Evolutionary conservation across 2,329 filamentous ascomycete species (phyloP).

Genomic region (Myriosclerotinia scirpicola): DNA sequence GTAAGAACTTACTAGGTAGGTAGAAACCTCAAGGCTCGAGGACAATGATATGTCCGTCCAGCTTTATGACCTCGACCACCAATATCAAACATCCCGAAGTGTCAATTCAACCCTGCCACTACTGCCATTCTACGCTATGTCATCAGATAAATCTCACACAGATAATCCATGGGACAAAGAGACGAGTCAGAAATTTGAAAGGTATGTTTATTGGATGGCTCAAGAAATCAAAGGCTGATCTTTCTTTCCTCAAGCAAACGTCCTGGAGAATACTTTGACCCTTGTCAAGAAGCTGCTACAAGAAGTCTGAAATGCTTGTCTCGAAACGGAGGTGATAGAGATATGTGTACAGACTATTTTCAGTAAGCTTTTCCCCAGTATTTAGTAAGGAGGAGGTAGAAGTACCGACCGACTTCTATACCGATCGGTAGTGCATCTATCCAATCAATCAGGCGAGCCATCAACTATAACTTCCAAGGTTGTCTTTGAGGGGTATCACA

Average conservation of each 20-base stretch:
- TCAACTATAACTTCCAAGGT: background rate
- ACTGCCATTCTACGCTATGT: conserved; percentile 28
- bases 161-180: conserved; percentile 55
- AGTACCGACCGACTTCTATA: background rate
- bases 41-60: too few species aligned
- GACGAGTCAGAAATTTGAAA: conserved; percentile 63
- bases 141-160: conserved; percentile 38
- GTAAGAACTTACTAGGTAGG: too few species aligned
- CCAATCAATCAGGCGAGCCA: background rate
- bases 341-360: conserved; percentile 95
- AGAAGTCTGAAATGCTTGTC: conserved; percentile 85
- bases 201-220: conserved; percentile 45
- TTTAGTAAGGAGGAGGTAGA: background rate
- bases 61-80: background rate
- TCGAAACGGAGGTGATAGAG: conserved; percentile 79
- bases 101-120: background rate
- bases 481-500: background rate
- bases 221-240: conserved; percentile 4
- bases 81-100: conserved; percentile 7
- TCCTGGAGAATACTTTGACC: conserved; percentile 88
- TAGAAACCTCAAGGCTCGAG: too few species aligned
- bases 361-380: conserved; percentile 60
- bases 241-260: conserved; percentile 66
- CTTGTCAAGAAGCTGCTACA: conserved; percentile 88
- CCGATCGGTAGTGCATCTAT: conserved; percentile 10